Percentiles rank a stretch among this genome's conserved stretches.
phyloP scores from a whole-genome alignment of 495 filamentous ascomycete genomes.

The Penicillium atrosanguineum region DNA sequence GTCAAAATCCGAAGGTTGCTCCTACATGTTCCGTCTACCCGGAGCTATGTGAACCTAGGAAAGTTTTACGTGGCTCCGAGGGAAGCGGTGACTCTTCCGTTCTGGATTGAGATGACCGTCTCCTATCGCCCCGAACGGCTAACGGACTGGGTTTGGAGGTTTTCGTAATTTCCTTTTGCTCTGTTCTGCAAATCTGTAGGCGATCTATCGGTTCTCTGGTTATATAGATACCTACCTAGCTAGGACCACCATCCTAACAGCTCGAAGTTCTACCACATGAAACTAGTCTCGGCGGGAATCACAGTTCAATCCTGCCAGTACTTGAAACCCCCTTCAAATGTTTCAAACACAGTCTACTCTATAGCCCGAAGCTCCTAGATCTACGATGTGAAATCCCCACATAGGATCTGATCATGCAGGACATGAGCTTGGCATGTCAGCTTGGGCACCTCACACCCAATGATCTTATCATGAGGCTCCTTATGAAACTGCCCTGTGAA shows the following conservation, averaged over 20 bases:
- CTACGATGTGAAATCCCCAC: neutral
- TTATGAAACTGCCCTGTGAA: neutral
- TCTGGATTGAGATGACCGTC: neutral
- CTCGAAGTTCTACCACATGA: no score
- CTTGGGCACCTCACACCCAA: neutral
- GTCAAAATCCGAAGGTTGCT: neutral
- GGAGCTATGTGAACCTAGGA: neutral
- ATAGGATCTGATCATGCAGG: neutral
- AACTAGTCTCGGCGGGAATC: neutral
- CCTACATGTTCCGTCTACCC: neutral
- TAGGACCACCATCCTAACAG: no score
- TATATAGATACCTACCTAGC: no score
- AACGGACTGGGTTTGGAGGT: no score
- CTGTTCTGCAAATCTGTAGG: no score
- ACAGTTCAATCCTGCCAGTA: neutral
- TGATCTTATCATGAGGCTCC: neutral
- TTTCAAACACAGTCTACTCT: neutral
- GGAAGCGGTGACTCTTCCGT: neutral
- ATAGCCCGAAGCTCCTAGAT: neutral
- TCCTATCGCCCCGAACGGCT: neutral
- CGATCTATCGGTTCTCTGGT: no score
- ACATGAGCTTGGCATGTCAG: constrained; percentile 9
- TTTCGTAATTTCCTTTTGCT: no score
- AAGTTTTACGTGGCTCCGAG: neutral
- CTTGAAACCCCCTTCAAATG: no score